Base-by-base conservation (phyloP, 805 yeast genomes). In the Zygoascus flipseniorum region DNA sequence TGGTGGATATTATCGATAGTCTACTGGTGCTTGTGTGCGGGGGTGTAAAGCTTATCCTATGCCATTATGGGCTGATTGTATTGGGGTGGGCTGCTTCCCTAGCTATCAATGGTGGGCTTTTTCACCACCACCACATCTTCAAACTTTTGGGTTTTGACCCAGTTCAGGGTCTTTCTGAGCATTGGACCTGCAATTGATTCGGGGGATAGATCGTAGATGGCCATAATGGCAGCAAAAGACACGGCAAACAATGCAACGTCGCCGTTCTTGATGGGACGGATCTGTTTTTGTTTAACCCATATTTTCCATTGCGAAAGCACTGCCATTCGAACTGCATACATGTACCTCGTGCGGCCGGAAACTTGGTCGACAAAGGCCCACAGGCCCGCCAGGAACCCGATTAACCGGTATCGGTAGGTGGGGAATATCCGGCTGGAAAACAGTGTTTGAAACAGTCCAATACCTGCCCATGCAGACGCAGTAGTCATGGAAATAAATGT, bases 381-480 rank as follows among this genome's bases (percentile, higher is more conserved):
- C 47, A 71, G 61, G 2, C 76, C 76, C n/a, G 72, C 67, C 43
- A 68, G 52, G 55, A 69, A 65, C n/a, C 75, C 76, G 53, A 72
- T 68, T 39, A 71, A 43, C 26, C 69, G 57, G 62, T 67, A 67
- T n/a, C 76, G 69, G 16, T 57, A 53, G 16, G 56, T 56, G 51
- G 73, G 66, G 48, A 61, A 48, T 39, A 67, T 52, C 32, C 54
- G 58, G 52, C 61, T 60, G 23, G 69, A 66, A 19, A 72, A 57
- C 51, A 70, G 13, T 51, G 54, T 52, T 54, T 71, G 72, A 31
- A 65, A 57, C 19, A 65, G 55, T 32, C 69, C 72, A 16, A 72
- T 62, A 11, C 76, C 76, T 9, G 68, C 64, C 72, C 74, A 68
- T 1, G 71, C 66, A 6, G 72, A 61, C 11, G 75, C 64, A 2